Percentiles rank a stretch among this genome's conserved stretches.
Evolutionary conservation across 2,329 filamentous ascomycete species (phyloP).

Genomic region (Trichoderma citrinoviride): DNA sequence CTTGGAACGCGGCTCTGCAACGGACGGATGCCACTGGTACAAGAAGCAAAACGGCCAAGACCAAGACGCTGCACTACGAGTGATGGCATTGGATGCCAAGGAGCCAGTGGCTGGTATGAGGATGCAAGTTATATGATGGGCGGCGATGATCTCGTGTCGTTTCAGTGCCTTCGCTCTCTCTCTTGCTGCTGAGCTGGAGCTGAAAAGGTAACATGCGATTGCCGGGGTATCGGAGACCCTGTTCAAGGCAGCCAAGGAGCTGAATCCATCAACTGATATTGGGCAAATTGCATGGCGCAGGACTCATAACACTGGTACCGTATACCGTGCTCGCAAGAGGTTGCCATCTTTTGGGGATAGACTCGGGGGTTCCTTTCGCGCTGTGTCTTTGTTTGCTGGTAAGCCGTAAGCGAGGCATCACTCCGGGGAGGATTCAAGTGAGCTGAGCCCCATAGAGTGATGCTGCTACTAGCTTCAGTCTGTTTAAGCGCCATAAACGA

Average conservation of each 20-base stretch:
- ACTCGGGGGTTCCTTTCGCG: background rate
- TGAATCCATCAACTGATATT: background rate
- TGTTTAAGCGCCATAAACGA: constrained; percentile 7
- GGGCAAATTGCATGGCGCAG: background rate
- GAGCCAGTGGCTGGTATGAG: background rate
- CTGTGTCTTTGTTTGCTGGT: background rate
- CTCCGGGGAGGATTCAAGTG: background rate
- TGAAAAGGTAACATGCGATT: background rate
- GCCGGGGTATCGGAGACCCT: background rate
- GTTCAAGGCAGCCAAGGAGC: background rate
- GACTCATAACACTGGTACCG: background rate
- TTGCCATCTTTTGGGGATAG: too few relatives aligned
- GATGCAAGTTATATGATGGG: background rate
- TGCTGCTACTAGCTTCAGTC: background rate
- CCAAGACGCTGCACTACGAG: background rate
- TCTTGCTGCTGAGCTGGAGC: background rate
- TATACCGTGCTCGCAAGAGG: background rate
- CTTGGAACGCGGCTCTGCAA: background rate
- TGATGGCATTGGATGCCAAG: background rate
- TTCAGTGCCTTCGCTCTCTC: too few relatives aligned
- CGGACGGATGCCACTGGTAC: background rate
- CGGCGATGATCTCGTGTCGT: background rate
- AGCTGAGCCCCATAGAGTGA: background rate
- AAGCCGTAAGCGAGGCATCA: constrained; percentile 1
- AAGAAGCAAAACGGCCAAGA: background rate